phyloP scores from a whole-genome alignment of 1,284 basidiomycete genomes.

The Marasmius sp. region DNA sequence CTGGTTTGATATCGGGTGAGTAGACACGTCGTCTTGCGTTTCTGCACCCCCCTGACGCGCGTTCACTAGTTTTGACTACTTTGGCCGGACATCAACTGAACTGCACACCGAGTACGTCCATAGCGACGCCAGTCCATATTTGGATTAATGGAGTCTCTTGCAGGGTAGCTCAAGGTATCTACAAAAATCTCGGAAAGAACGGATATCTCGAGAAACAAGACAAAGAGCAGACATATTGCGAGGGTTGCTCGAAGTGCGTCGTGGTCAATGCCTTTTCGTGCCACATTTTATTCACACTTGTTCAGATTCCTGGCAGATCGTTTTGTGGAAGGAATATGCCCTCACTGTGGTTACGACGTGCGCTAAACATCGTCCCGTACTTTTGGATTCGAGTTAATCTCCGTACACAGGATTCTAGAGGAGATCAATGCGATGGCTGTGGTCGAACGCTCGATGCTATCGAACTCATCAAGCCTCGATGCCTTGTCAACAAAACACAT shows the following conservation, averaged over 20 bases:
- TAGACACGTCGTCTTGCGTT: slow-evolving; percentile 9
- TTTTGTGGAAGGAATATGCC: slow-evolving; percentile 93
- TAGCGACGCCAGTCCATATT: background rate
- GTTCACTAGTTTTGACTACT: slow-evolving; percentile 85
- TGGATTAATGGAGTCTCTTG: slow-evolving; percentile 12
- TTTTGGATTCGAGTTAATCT: background rate
- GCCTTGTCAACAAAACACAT: slow-evolving; percentile 85
- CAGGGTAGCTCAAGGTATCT: slow-evolving; percentile 90
- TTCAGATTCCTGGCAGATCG: slow-evolving; percentile 90
- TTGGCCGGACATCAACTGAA: slow-evolving; percentile 92
- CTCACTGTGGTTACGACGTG: slow-evolving; percentile 85
- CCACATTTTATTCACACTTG: background rate
- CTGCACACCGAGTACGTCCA: slow-evolving; percentile 78
- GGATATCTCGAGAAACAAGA: slow-evolving; percentile 78
- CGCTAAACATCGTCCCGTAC: slow-evolving; percentile 11
- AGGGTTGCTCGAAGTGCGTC: slow-evolving; percentile 80
- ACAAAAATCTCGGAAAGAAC: slow-evolving; percentile 79
- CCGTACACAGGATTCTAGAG: slow-evolving; percentile 80
- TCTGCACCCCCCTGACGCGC: slow-evolving; percentile 8
- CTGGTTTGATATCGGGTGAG: slow-evolving; percentile 88
- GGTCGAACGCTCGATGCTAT: slow-evolving; percentile 91
- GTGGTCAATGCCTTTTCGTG: background rate
- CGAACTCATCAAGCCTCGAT: slow-evolving; percentile 94
- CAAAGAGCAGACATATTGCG: slow-evolving; percentile 92
- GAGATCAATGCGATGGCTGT: slow-evolving; percentile 98